Conservation (phyloP, 2,329 filamentous ascomycete species). For the Penicillium crustosum region DNA sequence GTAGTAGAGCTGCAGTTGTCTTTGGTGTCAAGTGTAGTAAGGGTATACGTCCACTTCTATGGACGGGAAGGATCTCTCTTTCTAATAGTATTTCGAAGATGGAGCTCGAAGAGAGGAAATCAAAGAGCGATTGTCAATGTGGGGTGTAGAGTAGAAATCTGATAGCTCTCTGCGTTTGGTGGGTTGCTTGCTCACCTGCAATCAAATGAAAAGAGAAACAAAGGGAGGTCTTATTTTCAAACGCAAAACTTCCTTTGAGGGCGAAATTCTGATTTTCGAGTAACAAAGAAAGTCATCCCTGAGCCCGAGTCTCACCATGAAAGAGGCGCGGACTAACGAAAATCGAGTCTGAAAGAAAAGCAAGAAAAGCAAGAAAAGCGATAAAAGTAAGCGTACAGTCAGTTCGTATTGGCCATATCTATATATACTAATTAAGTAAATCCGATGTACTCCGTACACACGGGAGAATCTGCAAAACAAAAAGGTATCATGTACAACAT, state of each 20-base stretch:
- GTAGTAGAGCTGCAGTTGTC: not conserved
- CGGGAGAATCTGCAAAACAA: slow-evolving; percentile 9
- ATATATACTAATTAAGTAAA: slow-evolving; percentile 12
- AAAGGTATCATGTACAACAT: slow-evolving; percentile 40
- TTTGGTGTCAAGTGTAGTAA: not conserved
- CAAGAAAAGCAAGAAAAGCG: not conserved
- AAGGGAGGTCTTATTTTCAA: not conserved
- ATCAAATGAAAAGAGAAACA: not conserved
- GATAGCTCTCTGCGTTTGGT: not conserved
- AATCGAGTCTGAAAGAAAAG: not conserved
- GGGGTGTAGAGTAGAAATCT: not conserved
- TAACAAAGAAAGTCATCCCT: slow-evolving; percentile 3
- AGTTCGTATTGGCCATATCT: slow-evolving; percentile 9
- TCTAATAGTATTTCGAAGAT: too few species aligned
- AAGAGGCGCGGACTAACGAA: not conserved
- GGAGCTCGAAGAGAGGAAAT: too few species aligned
- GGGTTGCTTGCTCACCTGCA: not conserved
- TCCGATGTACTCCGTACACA: slow-evolving; percentile 5
- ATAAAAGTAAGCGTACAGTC: not conserved
- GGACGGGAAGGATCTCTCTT: not conserved
- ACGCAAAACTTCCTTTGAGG: not conserved
- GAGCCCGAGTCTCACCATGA: not conserved
- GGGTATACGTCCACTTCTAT: not conserved
- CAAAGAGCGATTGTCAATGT: not conserved
- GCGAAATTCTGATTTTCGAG: not conserved